Evolutionary conservation across 805 yeast species (phyloP).

Genomic region (Wickerhamiella sorbophila): DNA sequence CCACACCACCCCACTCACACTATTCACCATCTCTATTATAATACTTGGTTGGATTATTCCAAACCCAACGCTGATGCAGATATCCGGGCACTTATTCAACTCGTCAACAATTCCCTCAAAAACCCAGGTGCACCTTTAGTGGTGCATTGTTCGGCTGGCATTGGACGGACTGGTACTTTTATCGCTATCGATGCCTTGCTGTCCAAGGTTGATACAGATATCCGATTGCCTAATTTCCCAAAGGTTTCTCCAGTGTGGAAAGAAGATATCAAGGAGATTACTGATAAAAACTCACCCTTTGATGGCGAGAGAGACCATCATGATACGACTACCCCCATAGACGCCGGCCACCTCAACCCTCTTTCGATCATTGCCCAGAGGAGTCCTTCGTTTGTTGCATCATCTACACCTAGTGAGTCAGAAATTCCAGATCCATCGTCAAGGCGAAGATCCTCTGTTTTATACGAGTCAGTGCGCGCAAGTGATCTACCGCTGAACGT

Average conservation of each 20-base stretch:
- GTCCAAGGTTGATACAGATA: conserved; percentile 16
- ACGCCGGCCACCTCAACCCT: not conserved
- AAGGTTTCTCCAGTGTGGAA: conserved; percentile 15
- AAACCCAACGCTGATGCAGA: conserved; percentile 31
- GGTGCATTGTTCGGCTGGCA: conserved; percentile 93
- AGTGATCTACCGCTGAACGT: not conserved
- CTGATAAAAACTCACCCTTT: conserved; percentile 13
- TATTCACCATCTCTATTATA: conserved; percentile 52
- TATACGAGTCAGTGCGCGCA: not conserved
- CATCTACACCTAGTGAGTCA: not conserved
- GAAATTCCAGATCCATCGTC: not conserved
- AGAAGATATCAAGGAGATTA: conserved; percentile 6
- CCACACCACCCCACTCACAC: conserved; percentile 12
- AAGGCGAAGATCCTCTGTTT: not conserved
- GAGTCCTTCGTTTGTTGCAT: not conserved
- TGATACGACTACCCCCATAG: not conserved
- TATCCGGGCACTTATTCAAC: conserved; percentile 41
- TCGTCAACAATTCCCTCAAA: conserved; percentile 33
- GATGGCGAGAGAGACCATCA: conserved; percentile 8
- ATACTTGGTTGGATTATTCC: conserved; percentile 76
- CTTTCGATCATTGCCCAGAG: not conserved
- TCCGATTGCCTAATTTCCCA: conserved; percentile 12
- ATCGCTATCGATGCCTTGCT: conserved; percentile 48
- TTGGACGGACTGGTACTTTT: conserved; percentile 90
- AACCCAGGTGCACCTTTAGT: conserved; percentile 40